Percentiles rank a stretch among this genome's conserved stretches.
These are phyloP conservation scores for Byssothecium circinans DNA, from an alignment of 2,329 filamentous ascomycete species.

Conservation along the genomic window DNA sequence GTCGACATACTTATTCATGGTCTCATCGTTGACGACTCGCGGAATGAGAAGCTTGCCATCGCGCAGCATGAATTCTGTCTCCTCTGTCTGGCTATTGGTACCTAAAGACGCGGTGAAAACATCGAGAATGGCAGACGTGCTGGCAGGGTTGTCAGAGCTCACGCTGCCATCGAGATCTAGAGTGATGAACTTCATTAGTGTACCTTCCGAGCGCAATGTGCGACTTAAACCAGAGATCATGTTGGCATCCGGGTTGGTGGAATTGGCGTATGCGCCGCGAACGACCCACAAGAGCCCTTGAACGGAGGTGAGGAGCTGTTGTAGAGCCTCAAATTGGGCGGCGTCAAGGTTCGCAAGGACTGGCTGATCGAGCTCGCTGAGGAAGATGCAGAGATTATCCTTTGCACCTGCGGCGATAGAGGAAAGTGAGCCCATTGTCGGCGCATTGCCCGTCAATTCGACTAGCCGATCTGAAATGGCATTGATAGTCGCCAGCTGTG, in stretches of 20 bases:
- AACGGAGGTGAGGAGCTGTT: constrained; percentile 8
- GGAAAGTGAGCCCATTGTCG: not conserved
- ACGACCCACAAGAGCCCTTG: constrained; percentile 16
- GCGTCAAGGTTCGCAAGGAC: constrained; percentile 10
- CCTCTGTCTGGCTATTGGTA: constrained; percentile 4
- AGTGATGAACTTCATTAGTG: constrained; percentile 16
- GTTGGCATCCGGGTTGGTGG: constrained; percentile 9
- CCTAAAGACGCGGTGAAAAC: constrained; percentile 12
- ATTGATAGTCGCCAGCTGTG: not conserved
- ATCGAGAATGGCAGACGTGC: constrained; percentile 11
- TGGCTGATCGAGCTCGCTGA: constrained; percentile 12
- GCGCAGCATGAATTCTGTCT: constrained; percentile 22
- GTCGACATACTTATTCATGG: constrained; percentile 27
- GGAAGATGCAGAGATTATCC: constrained; percentile 14
- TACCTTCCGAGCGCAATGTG: constrained; percentile 16
- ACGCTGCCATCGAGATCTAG: constrained; percentile 15
- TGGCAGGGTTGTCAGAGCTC: not conserved
- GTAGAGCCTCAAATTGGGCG: constrained; percentile 8
- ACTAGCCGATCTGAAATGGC: not conserved
- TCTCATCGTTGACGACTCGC: constrained; percentile 19
- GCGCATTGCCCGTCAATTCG: not conserved
- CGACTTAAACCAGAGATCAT: constrained; percentile 18
- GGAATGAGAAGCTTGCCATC: constrained; percentile 18
- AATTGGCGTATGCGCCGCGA: constrained; percentile 13
- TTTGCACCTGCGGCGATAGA: not conserved